A percentile compares a stretch with the other conserved stretches of the same genome.
Conservation (phyloP, 805 yeast species). For the Scheffersomyces amazonensis region DNA sequence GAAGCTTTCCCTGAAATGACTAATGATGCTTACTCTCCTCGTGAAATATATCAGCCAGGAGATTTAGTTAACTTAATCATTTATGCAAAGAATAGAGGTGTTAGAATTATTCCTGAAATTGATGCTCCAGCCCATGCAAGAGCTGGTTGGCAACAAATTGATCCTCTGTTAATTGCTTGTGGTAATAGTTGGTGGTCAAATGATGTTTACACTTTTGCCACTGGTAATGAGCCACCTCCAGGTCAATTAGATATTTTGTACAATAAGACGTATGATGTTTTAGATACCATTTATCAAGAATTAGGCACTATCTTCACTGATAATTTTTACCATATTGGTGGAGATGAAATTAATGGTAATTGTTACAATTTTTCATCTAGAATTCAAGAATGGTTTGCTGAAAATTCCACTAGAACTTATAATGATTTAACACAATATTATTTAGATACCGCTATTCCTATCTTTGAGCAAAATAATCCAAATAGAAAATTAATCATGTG, state of each 20-base stretch:
- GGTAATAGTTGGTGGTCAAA: slow-evolving; percentile 22
- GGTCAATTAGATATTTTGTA: slow-evolving; percentile 38
- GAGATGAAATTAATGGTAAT: slow-evolving; percentile 31
- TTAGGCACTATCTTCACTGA: slow-evolving; percentile 28
- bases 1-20: slow-evolving; percentile 34
- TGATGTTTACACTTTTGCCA: slow-evolving; percentile 14
- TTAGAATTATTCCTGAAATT: slow-evolving; percentile 39
- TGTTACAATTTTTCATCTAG: slow-evolving; percentile 30
- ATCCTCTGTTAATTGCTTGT: slow-evolving; percentile 27
- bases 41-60: slow-evolving; percentile 23
- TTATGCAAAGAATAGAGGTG: slow-evolving; percentile 34
- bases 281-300: slow-evolving; percentile 31
- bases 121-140: slow-evolving; percentile 42
- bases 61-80: slow-evolving; percentile 25
- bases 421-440: slow-evolving; percentile 30
- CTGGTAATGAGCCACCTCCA: slow-evolving; percentile 38
- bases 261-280: slow-evolving; percentile 28
- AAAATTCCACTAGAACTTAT: slow-evolving; percentile 18
- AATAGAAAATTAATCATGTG: slow-evolving; percentile 34
- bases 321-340: slow-evolving; percentile 40
- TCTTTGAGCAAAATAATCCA: slow-evolving; percentile 18
- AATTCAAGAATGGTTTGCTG: slow-evolving; percentile 26
- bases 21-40: slow-evolving; percentile 32
- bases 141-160: slow-evolving; percentile 36
- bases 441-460: slow-evolving; percentile 32